Base-by-base conservation (phyloP, 495 filamentous ascomycete genomes). In the Staphylotrichum tortipilum region DNA sequence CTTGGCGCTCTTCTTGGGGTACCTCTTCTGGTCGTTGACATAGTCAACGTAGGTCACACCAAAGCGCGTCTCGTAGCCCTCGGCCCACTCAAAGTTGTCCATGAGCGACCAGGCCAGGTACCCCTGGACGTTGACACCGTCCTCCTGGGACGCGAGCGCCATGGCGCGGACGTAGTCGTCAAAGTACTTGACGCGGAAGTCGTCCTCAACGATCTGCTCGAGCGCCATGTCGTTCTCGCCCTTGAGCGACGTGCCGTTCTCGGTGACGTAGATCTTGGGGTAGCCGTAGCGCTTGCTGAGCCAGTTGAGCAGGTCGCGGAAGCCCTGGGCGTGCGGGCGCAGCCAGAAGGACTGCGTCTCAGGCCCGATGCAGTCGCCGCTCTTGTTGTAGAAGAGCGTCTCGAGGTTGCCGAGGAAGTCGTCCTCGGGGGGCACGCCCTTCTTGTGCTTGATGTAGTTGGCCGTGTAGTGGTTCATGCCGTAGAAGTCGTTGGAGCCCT, bases 401-500 rank as follows among this genome's bases (percentile, higher is more conserved):
- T 86, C 79, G 33, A 89, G 68, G 65, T 88, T 83, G 37, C 85
- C 85, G 3, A 77, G 71, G 68, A 81, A 80, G 66, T 89, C 85
- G 41, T 84, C 74, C 22, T 79, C 75, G 3, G 84, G 63, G 26
- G 70, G 62, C 33, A 73, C 68, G 10, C 70, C 70, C 4, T 72
- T 74, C 64, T 81, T 79, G 68, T 86, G 82, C 62, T 80, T 81
- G 69, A 89, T 82, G 70, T 83, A 89, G 75, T 87, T 84, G 58
- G 84, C 81, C 47, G 84, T 87, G 73, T 89, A 88, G 71, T 87
- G 84, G 73, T 88, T 88, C 84, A 88, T 86, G 54, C 85, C 84
- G 67, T 88, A 87, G 64, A 88, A 88, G 68, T 88, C 83, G 61
- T 87, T 88, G 63, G 80, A 85, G 34, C 83, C 84, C 44, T 83